Conservation (phyloP, 1,139 yeast species). For the Debaryomycetaceae sp. region DNA sequence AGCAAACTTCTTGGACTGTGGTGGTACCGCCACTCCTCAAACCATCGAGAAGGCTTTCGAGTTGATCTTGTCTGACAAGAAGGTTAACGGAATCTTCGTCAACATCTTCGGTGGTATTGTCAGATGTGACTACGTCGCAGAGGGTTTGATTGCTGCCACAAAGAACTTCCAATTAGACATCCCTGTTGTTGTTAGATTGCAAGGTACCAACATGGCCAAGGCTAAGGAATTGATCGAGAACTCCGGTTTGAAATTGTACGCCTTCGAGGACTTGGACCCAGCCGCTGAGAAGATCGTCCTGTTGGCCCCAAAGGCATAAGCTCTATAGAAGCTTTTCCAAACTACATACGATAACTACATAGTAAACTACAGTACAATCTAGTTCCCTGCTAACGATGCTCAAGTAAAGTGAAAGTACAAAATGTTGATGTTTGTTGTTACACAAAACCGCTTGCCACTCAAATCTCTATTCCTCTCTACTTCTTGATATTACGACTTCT, state of each 20-base stretch:
- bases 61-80: constrained; percentile 83
- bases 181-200: constrained; percentile 96
- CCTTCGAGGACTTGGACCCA: constrained; percentile 90
- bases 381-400: not conserved
- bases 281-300: constrained; percentile 96
- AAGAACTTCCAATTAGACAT: constrained; percentile 93
- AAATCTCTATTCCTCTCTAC: constrained; percentile 21
- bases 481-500: constrained; percentile 62
- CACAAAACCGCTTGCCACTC: constrained; percentile 3
- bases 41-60: constrained; percentile 97
- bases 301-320: constrained; percentile 42
- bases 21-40: constrained; percentile 99
- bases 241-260: constrained; percentile 90
- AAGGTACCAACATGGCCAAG: constrained; percentile 92
- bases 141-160: constrained; percentile 92
- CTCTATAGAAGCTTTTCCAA: not conserved
- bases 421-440: constrained; percentile 1
- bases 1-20: constrained; percentile 98
- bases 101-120: constrained; percentile 99
- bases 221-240: constrained; percentile 85
- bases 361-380: not conserved
- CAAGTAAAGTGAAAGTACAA: not conserved
- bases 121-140: constrained; percentile 98
- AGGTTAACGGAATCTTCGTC: constrained; percentile 94
- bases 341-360: not conserved